A percentile compares a stretch with the other conserved stretches of the same genome.
phyloP scores from a whole-genome alignment of 1,284 basidiomycete species.

The Ceratobasidium papillatum region DNA sequence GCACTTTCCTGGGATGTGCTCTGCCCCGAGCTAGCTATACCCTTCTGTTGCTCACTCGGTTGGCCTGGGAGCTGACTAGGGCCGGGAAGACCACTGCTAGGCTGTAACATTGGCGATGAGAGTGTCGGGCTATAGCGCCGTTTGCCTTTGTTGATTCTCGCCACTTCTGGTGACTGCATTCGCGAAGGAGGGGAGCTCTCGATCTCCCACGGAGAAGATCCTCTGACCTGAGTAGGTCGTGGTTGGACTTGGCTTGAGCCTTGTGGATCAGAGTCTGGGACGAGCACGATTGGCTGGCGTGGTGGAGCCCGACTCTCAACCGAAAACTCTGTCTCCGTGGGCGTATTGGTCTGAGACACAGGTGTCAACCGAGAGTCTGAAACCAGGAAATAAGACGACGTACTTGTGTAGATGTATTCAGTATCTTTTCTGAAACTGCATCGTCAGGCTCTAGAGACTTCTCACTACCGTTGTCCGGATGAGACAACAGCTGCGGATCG shows the following conservation, averaged over 20 bases:
- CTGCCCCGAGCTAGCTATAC: background rate
- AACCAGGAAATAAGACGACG: constrained; percentile 6
- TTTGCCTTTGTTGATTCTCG: background rate
- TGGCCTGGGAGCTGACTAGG: background rate
- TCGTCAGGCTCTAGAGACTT: constrained; percentile 17
- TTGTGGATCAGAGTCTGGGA: constrained; percentile 32
- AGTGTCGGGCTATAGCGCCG: constrained; percentile 27
- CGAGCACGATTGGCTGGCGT: constrained; percentile 21
- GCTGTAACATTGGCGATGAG: constrained; percentile 9
- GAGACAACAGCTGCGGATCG: background rate
- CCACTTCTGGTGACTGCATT: constrained; percentile 7
- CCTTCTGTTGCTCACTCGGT: background rate
- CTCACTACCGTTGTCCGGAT: background rate
- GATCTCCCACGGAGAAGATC: constrained; percentile 35
- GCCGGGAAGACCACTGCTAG: background rate
- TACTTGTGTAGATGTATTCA: constrained; percentile 1
- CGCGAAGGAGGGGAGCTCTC: constrained; percentile 10
- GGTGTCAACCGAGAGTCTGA: background rate
- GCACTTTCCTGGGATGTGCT: constrained; percentile 25
- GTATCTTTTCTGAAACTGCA: constrained; percentile 19
- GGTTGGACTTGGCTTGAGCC: constrained; percentile 11
- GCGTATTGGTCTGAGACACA: background rate
- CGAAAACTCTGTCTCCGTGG: background rate
- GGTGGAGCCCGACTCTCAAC: background rate
- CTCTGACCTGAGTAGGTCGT: constrained; percentile 6